Conservation (phyloP, 495 filamentous ascomycete species). For the Collariella sp. region DNA sequence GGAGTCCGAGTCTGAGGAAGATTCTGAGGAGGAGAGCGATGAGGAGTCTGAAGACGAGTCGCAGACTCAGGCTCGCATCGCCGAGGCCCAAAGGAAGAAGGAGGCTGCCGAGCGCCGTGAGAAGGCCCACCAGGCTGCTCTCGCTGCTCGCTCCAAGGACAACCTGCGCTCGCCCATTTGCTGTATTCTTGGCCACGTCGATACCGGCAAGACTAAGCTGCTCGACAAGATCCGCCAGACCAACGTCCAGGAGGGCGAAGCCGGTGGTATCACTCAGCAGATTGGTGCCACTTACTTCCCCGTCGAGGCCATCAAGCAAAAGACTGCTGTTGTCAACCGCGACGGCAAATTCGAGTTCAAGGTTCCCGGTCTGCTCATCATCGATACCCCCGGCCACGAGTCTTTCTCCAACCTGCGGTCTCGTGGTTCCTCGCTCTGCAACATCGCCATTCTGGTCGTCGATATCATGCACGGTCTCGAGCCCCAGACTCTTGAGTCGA, state of each 20-base stretch:
- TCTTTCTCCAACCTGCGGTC: constrained; percentile 98
- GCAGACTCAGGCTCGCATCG: constrained; percentile 55
- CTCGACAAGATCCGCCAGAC: constrained; percentile 98
- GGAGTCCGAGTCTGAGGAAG: constrained; percentile 24
- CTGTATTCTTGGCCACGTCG: constrained; percentile 99
- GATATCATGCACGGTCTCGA: constrained; percentile 99
- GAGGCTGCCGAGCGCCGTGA: constrained; percentile 85
- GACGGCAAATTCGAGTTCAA: constrained; percentile 93
- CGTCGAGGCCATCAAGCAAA: constrained; percentile 80
- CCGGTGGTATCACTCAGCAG: constrained; percentile 99
- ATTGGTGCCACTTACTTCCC: constrained; percentile 99
- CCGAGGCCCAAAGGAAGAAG: constrained; percentile 67
- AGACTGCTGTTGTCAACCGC: constrained; percentile 87
- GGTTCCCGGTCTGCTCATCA: constrained; percentile 91
- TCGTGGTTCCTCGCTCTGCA: constrained; percentile 93
- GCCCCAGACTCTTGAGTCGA: constrained; percentile 95
- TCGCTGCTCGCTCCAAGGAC: constrained; percentile 87
- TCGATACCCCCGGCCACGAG: constrained; percentile 99
- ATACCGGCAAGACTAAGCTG: constrained; percentile 98
- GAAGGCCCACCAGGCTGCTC: constrained; percentile 80
- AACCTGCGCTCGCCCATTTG: constrained; percentile 96
- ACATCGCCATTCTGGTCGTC: constrained; percentile 98
- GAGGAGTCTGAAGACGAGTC: constrained; percentile 63
- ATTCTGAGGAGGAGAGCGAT: constrained; percentile 47
- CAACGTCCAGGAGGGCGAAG: constrained; percentile 98